phyloP scores from a whole-genome alignment of 2,329 filamentous ascomycete genomes.

The Alternaria sp. region DNA sequence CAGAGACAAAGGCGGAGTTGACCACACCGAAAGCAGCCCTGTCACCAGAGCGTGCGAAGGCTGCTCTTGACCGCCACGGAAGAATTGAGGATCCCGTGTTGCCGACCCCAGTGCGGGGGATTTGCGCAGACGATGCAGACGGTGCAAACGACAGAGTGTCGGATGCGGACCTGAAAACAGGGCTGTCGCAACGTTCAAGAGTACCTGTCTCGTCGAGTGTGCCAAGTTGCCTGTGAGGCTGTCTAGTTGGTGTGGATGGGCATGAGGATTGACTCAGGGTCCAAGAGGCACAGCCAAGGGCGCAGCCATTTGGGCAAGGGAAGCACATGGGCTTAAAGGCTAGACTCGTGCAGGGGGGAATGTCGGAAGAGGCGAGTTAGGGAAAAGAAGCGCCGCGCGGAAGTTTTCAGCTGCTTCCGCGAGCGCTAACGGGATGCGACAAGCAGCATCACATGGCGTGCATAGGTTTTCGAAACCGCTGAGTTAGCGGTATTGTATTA shows the following conservation, averaged over 20 bases:
- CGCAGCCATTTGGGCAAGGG: constrained; percentile 28
- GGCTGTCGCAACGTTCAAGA: constrained; percentile 1
- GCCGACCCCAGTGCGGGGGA: constrained; percentile 1
- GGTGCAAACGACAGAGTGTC: neutral
- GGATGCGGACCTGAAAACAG: constrained; percentile 5
- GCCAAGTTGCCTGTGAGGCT: constrained; percentile 17
- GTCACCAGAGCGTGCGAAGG: constrained; percentile 36
- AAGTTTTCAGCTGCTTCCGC: constrained; percentile 21
- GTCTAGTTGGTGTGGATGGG: constrained; percentile 11
- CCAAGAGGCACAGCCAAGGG: constrained; percentile 19
- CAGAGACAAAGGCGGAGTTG: constrained; percentile 25
- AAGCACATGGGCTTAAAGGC: constrained; percentile 19
- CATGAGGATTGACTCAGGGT: constrained; percentile 17
- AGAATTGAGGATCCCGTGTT: constrained; percentile 40
- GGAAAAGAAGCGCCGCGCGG: constrained; percentile 25
- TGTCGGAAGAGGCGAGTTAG: constrained; percentile 24
- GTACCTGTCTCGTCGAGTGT: neutral
- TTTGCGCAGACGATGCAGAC: neutral
- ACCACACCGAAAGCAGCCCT: constrained; percentile 31
- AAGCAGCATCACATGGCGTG: constrained; percentile 24
- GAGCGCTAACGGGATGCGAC: constrained; percentile 1
- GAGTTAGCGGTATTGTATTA: constrained; percentile 36
- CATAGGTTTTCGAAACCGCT: constrained; percentile 26
- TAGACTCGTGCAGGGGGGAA: constrained; percentile 22
- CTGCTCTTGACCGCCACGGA: constrained; percentile 32